Percentiles rank a stretch among this genome's conserved stretches.
Evolutionary conservation across 441 rosid species (phyloP).

Genomic region (Kokia cookei): DNA sequence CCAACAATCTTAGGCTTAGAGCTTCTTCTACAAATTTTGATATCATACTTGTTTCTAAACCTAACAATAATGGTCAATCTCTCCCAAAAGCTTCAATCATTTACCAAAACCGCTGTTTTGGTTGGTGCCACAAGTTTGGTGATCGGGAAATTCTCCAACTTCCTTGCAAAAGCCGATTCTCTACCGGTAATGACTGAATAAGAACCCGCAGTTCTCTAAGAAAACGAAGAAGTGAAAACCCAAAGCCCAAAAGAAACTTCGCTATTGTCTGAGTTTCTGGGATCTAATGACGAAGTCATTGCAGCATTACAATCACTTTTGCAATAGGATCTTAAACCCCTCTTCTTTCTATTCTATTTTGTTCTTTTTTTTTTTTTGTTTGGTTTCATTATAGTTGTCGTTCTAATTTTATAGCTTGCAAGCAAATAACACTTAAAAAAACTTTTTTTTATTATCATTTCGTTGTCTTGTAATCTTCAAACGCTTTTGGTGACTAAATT

Average conservation of each 20-base stretch:
- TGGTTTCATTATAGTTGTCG: too few species aligned
- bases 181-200: constrained; percentile 31
- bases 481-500: neutral
- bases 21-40: constrained; percentile 24
- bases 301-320: constrained; percentile 52
- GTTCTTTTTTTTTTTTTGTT: too few species aligned
- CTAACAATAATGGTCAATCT: neutral
- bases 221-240: constrained; percentile 16
- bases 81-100: constrained; percentile 28
- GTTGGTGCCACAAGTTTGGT: constrained; percentile 42
- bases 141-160: constrained; percentile 30
- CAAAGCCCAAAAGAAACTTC: constrained; percentile 10
- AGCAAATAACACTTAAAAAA: too few species aligned
- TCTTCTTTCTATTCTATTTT: too few species aligned
- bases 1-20: constrained; percentile 3
- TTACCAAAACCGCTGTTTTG: constrained; percentile 42
- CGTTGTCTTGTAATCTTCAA: neutral
- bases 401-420: too few species aligned
- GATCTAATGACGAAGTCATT: constrained; percentile 44
- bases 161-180: constrained; percentile 49
- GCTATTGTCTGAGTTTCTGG: constrained; percentile 44
- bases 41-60: constrained; percentile 1
- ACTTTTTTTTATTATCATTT: neutral
- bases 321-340: constrained; percentile 44
- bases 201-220: constrained; percentile 1